A percentile compares a stretch with the other conserved stretches of the same genome.
Conservation (phyloP, 805 yeast species). For the Cyberlindnera veronae region DNA sequence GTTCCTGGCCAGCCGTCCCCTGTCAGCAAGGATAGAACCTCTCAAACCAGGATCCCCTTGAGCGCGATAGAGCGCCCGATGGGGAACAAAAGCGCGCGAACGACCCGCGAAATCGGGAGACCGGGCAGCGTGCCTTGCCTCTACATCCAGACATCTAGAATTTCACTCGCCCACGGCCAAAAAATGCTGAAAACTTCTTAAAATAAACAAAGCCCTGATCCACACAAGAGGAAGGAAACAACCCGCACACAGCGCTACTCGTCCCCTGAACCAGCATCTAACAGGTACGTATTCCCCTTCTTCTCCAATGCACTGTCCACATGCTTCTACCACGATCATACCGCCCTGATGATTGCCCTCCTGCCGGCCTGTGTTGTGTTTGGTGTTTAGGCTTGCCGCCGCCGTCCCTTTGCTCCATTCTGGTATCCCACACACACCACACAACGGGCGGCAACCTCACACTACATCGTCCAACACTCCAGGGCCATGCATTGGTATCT, state of each 20-base stretch:
- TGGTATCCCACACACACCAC: not conserved
- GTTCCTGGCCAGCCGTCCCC: too few species aligned
- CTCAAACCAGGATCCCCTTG: not conserved
- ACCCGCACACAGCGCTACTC: constrained; percentile 1
- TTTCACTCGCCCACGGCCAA: constrained; percentile 9
- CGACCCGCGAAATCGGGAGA: constrained; percentile 4
- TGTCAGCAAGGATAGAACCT: too few species aligned
- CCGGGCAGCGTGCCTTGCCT: not conserved
- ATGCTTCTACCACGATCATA: too few species aligned
- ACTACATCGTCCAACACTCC: not conserved
- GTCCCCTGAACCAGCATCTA: not conserved
- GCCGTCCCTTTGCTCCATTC: not conserved
- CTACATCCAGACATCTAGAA: constrained; percentile 13
- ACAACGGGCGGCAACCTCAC: not conserved
- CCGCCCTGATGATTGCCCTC: too few species aligned
- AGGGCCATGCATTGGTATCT: not conserved
- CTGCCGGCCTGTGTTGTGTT: too few species aligned
- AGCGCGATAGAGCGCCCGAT: too few species aligned
- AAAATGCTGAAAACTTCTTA: constrained; percentile 16
- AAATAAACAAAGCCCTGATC: constrained; percentile 16
- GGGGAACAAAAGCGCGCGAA: not conserved
- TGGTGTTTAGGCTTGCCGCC: not conserved
- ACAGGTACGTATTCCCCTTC: too few species aligned
- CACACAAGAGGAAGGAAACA: constrained; percentile 2
- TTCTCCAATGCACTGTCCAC: too few species aligned